A percentile compares a stretch with the other conserved stretches of the same genome.
Evolutionary conservation across 768 basidiomycete species (phyloP).

Genomic region (Panus rudis): DNA sequence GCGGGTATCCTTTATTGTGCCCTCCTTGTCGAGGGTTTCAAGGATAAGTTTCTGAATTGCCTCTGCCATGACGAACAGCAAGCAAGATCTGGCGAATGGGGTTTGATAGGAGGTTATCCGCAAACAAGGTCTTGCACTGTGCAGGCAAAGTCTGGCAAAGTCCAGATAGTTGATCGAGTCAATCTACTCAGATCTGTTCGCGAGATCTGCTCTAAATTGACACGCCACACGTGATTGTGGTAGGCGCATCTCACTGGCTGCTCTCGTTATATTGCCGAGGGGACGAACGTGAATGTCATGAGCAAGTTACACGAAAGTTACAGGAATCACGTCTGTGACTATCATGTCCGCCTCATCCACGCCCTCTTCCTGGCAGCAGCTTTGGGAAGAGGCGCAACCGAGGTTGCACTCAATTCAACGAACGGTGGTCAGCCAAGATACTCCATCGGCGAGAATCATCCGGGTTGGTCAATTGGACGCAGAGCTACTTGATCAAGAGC

Average conservation of each 20-base stretch:
- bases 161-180: conserved; percentile 4
- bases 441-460: conserved; percentile 42
- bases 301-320: not conserved
- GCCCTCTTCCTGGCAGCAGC: conserved; percentile 43
- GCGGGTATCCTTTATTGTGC: conserved; percentile 62
- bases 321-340: not conserved
- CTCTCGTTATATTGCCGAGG: too few relatives aligned
- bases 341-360: conserved; percentile 13
- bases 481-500: conserved; percentile 82
- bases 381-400: conserved; percentile 58
- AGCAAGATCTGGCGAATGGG: not conserved
- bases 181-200: too few relatives aligned
- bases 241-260: too few relatives aligned
- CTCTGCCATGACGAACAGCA: conserved; percentile 52
- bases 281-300: conserved; percentile 3
- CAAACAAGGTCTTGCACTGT: not conserved
- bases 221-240: conserved; percentile 3
- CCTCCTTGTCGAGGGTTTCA: conserved; percentile 53
- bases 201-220: too few relatives aligned
- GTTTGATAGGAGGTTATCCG: not conserved
- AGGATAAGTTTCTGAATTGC: conserved; percentile 74
- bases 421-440: conserved; percentile 25
- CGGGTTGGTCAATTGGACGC: conserved; percentile 92
- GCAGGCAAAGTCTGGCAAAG: not conserved
- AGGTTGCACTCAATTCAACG: conserved; percentile 41